These are phyloP conservation scores for Xylariaceae sp. DNA, from an alignment of 2,329 filamentous ascomycete genomes.

Conservation along the genomic window DNA sequence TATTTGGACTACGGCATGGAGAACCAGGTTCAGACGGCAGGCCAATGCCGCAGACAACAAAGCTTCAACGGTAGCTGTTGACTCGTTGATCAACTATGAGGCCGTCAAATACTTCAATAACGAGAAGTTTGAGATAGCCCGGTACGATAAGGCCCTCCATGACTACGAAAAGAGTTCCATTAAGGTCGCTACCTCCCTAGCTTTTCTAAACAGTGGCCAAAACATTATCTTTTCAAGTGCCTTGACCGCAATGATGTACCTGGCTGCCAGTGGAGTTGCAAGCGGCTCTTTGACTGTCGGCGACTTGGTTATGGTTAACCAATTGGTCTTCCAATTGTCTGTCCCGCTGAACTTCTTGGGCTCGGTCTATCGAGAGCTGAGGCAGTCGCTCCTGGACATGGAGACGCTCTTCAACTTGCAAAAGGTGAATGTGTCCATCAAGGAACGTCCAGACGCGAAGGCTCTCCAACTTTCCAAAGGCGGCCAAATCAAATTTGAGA, in stretches of 20 bases:
- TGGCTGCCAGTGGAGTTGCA: slow-evolving; percentile 88
- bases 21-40: slow-evolving; percentile 93
- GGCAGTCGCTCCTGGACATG: slow-evolving; percentile 96
- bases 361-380: slow-evolving; percentile 94
- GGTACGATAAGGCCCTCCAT: slow-evolving; percentile 85
- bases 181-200: slow-evolving; percentile 92
- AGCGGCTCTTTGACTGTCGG: slow-evolving; percentile 82
- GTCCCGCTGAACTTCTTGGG: slow-evolving; percentile 97
- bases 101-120: slow-evolving; percentile 99
- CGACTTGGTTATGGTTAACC: slow-evolving; percentile 98
- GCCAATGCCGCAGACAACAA: slow-evolving; percentile 96
- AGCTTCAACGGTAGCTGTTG: slow-evolving; percentile 91
- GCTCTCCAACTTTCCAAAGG: slow-evolving; percentile 72
- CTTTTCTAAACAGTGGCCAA: slow-evolving; percentile 91
- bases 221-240: slow-evolving; percentile 97
- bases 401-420: slow-evolving; percentile 97
- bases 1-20: slow-evolving; percentile 93
- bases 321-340: slow-evolving; percentile 96
- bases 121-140: slow-evolving; percentile 87
- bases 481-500: slow-evolving; percentile 91
- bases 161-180: slow-evolving; percentile 93
- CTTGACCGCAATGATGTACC: slow-evolving; percentile 96
- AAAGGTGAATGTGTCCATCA: slow-evolving; percentile 89
- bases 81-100: slow-evolving; percentile 98
- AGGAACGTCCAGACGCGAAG: slow-evolving; percentile 74